Evolutionary conservation across 805 yeast species (phyloP).

Genomic region (Metschnikowia rubicola): DNA sequence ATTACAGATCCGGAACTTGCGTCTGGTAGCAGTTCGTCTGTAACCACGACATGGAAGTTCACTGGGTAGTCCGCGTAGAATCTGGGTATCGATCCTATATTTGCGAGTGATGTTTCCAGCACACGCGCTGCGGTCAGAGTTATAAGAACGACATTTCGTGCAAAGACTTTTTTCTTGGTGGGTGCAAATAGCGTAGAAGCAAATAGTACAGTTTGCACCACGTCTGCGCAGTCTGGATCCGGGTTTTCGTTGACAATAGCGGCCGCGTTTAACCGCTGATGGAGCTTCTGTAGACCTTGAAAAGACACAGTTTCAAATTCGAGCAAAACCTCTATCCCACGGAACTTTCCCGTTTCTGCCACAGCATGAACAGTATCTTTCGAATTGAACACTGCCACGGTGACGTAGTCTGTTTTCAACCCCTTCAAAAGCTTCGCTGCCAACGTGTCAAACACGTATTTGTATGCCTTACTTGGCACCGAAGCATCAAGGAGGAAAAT

Average conservation of each 20-base stretch:
- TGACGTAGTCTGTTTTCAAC: slow-evolving; percentile 40
- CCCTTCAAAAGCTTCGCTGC: slow-evolving; percentile 39
- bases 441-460: slow-evolving; percentile 41
- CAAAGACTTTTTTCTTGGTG: slow-evolving; percentile 30
- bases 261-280: slow-evolving; percentile 4
- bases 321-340: slow-evolving; percentile 15
- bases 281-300: slow-evolving; percentile 14
- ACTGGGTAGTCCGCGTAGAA: slow-evolving; percentile 9
- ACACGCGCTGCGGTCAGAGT: slow-evolving; percentile 19
- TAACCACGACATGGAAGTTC: slow-evolving; percentile 9
- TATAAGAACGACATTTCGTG: slow-evolving; percentile 35
- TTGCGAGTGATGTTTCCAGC: slow-evolving; percentile 3
- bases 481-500: slow-evolving; percentile 51
- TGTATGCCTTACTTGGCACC: slow-evolving; percentile 38
- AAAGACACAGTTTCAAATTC: slow-evolving; percentile 23
- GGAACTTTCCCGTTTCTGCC: slow-evolving; percentile 14
- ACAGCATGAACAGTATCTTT: slow-evolving; percentile 14
- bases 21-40: background rate
- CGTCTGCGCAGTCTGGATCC: slow-evolving; percentile 14
- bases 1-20: background rate
- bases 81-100: slow-evolving; percentile 6
- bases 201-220: slow-evolving; percentile 30
- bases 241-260: slow-evolving; percentile 7
- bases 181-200: slow-evolving; percentile 33
- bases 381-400: slow-evolving; percentile 30